These are phyloP conservation scores for Clitocybe nebularis DNA, from an alignment of 1,284 basidiomycete genomes.

Conservation along the genomic window DNA sequence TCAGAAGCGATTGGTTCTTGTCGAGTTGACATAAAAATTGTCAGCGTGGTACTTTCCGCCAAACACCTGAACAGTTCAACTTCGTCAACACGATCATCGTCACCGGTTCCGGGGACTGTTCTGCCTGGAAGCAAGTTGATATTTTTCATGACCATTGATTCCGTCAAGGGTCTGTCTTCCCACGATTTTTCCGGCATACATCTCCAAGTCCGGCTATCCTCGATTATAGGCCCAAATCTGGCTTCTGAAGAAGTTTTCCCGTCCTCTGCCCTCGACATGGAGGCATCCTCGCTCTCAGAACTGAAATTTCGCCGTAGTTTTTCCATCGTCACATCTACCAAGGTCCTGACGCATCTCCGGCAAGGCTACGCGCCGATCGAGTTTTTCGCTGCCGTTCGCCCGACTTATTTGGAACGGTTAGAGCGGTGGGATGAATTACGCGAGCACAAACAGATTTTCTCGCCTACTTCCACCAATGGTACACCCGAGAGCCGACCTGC, in stretches of 20 bases:
- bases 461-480: slow-evolving; percentile 30
- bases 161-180: slow-evolving; percentile 82
- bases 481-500: slow-evolving; percentile 32
- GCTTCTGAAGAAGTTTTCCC: slow-evolving; percentile 80
- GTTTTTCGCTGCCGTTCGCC: slow-evolving; percentile 79
- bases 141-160: slow-evolving; percentile 82
- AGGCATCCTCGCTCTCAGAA: slow-evolving; percentile 66
- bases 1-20: slow-evolving; percentile 92
- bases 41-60: slow-evolving; percentile 60
- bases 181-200: slow-evolving; percentile 84
- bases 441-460: slow-evolving; percentile 51
- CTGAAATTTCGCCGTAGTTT: slow-evolving; percentile 80
- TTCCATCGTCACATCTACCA: slow-evolving; percentile 71
- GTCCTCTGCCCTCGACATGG: slow-evolving; percentile 72
- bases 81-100: slow-evolving; percentile 64
- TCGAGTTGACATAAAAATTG: slow-evolving; percentile 77
- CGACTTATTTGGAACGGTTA: slow-evolving; percentile 82
- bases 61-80: slow-evolving; percentile 61
- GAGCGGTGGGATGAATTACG: slow-evolving; percentile 91
- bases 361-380: slow-evolving; percentile 81
- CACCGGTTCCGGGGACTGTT: slow-evolving; percentile 62
- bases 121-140: slow-evolving; percentile 73
- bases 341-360: slow-evolving; percentile 69
- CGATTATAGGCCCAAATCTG: slow-evolving; percentile 70
- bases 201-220: slow-evolving; percentile 78